Evolutionary conservation across 345 rosid genomes (phyloP), one percentile per base, ranked within the genome.

Genomic region (Arabidopsis arenosa): DNA sequence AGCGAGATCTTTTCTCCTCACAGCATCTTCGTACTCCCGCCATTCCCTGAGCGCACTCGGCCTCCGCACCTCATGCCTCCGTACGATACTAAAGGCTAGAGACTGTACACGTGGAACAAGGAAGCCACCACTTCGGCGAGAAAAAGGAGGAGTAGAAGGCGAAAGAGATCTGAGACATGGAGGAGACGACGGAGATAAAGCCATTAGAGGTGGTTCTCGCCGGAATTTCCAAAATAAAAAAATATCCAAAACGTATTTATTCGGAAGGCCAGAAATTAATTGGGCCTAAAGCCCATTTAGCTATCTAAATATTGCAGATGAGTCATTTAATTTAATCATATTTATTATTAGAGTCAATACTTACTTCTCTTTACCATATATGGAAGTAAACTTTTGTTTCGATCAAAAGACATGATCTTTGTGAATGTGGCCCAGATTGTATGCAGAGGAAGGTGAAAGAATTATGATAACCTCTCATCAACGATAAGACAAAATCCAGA

Each of bases 11-110:
- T 93, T 93, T 36, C 84, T 85, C 83, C 82, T 86, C 65, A 93
- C 89, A 2, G 98, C 98, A 14, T 91, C 96, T 72, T 91, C 96
- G 79, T 91, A 93, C 51, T 93, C 97, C 33, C 79, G 80, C 98
- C 96, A 93, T 69, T 88, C 93, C 63, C 81, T 79, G 11, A 93
- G 69, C 39, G 88, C 92, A 75, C 85, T 76, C n/a, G 80, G 74
- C 18, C 60, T 79, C 70, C 4, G 40, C 39, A 26, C 33, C 35
- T 69, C 60, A 66, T 70, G 55, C 14, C 62, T 73, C 41, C 68
- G 58, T 15, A 63, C 12, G 15, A 53, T 35, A 17, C 48, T 0
- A n/a, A 36, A 35, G 21, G 7, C 1, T 48, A 26, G 21, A 12
- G n/a, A 13, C 17, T 7, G 47, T 21, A 54, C 1, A 15, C 70